These are phyloP conservation scores for Mucuna pruriens DNA, from an alignment of 306 rosid species.

Conservation along the genomic window DNA sequence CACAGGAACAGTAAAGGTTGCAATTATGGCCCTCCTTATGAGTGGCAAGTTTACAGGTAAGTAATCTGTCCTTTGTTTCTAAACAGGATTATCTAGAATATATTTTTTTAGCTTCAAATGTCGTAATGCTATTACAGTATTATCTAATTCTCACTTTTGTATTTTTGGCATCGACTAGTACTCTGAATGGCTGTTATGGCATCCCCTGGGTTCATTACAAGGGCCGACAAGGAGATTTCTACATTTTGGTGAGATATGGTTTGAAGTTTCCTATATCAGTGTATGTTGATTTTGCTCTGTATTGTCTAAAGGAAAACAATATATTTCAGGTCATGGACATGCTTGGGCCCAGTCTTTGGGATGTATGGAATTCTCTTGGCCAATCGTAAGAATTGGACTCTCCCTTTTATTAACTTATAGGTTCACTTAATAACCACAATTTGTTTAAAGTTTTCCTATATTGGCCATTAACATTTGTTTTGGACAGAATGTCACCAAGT, in stretches of 20 bases:
- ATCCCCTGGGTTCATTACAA: conserved; percentile 92
- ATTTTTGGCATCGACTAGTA: conserved; percentile 51
- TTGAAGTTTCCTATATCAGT: conserved; percentile 31
- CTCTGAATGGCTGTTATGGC: conserved; percentile 90
- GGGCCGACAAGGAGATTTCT: conserved; percentile 96
- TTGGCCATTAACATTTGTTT: conserved; percentile 36
- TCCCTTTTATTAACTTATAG: conserved; percentile 27
- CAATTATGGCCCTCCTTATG: conserved; percentile 95
- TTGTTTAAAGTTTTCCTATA: not conserved
- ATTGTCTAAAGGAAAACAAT: conserved; percentile 42
- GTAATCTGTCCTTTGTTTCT: conserved; percentile 30
- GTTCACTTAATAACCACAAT: not conserved
- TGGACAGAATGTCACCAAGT: conserved; percentile 84
- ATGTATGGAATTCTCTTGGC: conserved; percentile 86
- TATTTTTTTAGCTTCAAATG: not conserved
- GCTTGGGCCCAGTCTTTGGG: conserved; percentile 98
- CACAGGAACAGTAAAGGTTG: conserved; percentile 96
- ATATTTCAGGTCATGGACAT: conserved; percentile 91
- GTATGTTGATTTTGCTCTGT: conserved; percentile 19
- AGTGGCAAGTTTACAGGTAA: conserved; percentile 94
- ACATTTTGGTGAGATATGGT: conserved; percentile 80
- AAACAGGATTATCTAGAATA: not conserved
- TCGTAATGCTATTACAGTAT: conserved; percentile 21
- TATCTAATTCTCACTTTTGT: conserved; percentile 38
- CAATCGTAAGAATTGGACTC: conserved; percentile 67